Evolutionary conservation across 371 early-diverging fungal species (phyloP).

Genomic region (Mucor circinelloides): DNA sequence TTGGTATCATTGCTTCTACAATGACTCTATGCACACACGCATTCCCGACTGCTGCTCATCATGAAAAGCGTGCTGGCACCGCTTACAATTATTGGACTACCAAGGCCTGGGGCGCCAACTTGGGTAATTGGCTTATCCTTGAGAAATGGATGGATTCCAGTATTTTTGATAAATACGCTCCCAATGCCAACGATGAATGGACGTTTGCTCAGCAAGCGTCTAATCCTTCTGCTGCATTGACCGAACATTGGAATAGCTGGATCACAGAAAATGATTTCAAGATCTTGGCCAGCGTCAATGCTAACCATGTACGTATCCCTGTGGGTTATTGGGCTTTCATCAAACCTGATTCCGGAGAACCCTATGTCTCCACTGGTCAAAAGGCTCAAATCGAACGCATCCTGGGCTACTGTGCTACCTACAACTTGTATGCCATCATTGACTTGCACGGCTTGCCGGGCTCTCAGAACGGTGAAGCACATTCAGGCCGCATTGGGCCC

Average conservation of each 20-base stretch:
- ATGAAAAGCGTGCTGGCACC: slow-evolving; percentile 21
- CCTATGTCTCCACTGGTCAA: slow-evolving; percentile 53
- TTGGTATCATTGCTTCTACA: not conserved
- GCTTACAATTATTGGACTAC: slow-evolving; percentile 29
- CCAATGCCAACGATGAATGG: slow-evolving; percentile 52
- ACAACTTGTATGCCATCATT: slow-evolving; percentile 60
- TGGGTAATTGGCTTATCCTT: slow-evolving; percentile 68
- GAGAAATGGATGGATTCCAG: slow-evolving; percentile 55
- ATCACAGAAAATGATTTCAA: slow-evolving; percentile 50
- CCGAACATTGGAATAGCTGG: slow-evolving; percentile 48
- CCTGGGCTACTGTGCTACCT: slow-evolving; percentile 50
- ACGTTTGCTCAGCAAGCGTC: slow-evolving; percentile 42
- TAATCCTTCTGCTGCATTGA: slow-evolving; percentile 27
- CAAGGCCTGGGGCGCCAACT: slow-evolving; percentile 62
- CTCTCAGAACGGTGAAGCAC: slow-evolving; percentile 60
- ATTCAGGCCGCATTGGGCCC: slow-evolving; percentile 38
- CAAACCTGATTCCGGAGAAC: slow-evolving; percentile 39
- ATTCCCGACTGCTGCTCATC: slow-evolving; percentile 3
- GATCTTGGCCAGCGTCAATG: slow-evolving; percentile 35
- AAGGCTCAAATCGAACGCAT: slow-evolving; percentile 49
- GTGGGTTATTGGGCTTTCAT: slow-evolving; percentile 54
- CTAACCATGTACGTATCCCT: slow-evolving; percentile 57
- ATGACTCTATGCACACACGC: not conserved
- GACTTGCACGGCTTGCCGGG: slow-evolving; percentile 70
- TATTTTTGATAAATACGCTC: slow-evolving; percentile 30